Percentiles rank a stretch among this genome's conserved stretches.
Evolutionary conservation across 179 eudicot genomes (phyloP).

Genomic region (Patellifolia procumbens): DNA sequence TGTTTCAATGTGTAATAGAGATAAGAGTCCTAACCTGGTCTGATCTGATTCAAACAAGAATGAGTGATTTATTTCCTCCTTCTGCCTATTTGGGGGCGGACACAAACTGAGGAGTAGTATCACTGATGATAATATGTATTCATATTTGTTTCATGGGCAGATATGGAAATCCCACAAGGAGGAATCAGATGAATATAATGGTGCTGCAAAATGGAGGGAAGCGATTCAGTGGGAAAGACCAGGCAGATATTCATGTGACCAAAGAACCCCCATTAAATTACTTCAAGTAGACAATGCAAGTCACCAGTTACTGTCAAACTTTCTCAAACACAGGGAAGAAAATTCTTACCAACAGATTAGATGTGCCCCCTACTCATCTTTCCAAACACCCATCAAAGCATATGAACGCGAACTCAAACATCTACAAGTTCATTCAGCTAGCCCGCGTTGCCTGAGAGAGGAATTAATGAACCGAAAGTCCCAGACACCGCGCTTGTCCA

Average conservation of each 20-base stretch:
- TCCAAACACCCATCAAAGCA: conserved; percentile 22
- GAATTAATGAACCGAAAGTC: conserved; percentile 21
- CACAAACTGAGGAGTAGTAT: not conserved
- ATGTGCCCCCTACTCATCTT: conserved; percentile 15
- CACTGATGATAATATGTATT: not conserved
- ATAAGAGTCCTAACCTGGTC: too few species aligned
- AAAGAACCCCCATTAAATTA: conserved; percentile 29
- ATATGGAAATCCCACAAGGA: conserved; percentile 33
- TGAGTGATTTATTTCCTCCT: too few species aligned
- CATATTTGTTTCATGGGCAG: conserved; percentile 15
- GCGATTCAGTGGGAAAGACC: conserved; percentile 28
- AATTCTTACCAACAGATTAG: conserved; percentile 23
- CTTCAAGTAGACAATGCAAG: conserved; percentile 26
- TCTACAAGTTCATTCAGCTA: conserved; percentile 30
- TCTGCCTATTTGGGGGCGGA: not conserved
- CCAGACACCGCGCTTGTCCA: conserved; percentile 31
- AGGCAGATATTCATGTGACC: conserved; percentile 45
- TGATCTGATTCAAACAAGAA: too few species aligned
- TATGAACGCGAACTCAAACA: conserved; percentile 28
- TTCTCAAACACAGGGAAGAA: conserved; percentile 5
- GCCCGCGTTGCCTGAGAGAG: conserved; percentile 32
- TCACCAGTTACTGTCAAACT: conserved; percentile 8
- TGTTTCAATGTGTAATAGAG: too few species aligned
- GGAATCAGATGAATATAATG: conserved; percentile 25
- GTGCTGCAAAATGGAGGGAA: conserved; percentile 17